Base-by-base conservation (phyloP, 345 rosid species). In the Eutrema heterophyllum region DNA sequence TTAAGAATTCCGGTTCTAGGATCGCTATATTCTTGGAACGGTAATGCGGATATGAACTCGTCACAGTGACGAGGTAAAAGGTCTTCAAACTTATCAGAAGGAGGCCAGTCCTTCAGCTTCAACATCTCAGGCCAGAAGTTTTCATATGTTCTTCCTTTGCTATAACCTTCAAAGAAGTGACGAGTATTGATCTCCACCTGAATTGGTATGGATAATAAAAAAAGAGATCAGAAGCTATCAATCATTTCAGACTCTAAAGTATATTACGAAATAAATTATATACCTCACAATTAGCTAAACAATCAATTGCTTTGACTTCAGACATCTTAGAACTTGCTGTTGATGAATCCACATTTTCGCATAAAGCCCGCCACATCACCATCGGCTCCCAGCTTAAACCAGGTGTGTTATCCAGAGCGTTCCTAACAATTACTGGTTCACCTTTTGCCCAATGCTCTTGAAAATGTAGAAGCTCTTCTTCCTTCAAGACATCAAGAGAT, bases 51-150 rank as follows among this genome's bases (percentile, higher is more conserved):
- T 45, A 91, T 83, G 60, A 89, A 91, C 80, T 94, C 98, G 45
- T 91, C 97, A 49, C 88, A 91, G 61, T 94, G 97, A 65, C 97
- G 93, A 6, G 97, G 98, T 79, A 94, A 78, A 70, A 87, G 80
- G 58, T 89, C 87, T 71, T 94, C 96, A 65, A 94, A 92, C 67
- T 84, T 87, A 76, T 94, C 87, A 0, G 95, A 88, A 63, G 98
- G 98, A 55, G 98, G 98, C 98, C 97, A 94, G 71, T 94, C 98
- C 73, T 94, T 94, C 8, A 94, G 84, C 86, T 94, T 94, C 67
- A 94, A 83, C 96, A 94, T 92, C 84, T 84, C 86, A 6, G 97
- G 98, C 98, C 98, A 94, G 40, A 83, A 83, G 84, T 91, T 91
- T 0, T 6, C 4, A 71, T 88, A 94, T 6, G 57, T 81, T 81